phyloP scores from a whole-genome alignment of 176 grass and related monocot genomes.

The Oryza nivara region DNA sequence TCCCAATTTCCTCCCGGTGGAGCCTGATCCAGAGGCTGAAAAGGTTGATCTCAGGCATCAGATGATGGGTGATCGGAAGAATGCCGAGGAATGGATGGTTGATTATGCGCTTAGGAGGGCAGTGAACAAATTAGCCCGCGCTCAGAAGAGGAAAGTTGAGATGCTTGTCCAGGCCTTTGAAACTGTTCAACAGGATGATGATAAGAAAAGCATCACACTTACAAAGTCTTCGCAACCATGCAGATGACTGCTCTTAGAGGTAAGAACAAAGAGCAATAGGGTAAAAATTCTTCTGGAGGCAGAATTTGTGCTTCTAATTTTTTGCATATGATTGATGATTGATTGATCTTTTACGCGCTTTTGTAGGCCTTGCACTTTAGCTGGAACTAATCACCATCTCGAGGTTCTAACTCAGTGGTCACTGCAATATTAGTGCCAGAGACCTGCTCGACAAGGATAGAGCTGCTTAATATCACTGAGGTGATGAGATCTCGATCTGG shows the following conservation, averaged over 20 bases:
- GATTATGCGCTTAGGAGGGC: constrained; percentile 80
- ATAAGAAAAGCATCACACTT: constrained; percentile 28
- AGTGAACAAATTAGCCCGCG: constrained; percentile 62
- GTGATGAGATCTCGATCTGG: constrained; percentile 28
- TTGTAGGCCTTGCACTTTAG: constrained; percentile 19
- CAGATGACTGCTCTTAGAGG: constrained; percentile 35
- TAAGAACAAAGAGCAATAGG: constrained; percentile 27
- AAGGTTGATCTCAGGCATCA: constrained; percentile 84
- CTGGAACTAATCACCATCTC: constrained; percentile 48
- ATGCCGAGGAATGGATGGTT: constrained; percentile 88
- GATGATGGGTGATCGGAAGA: constrained; percentile 62
- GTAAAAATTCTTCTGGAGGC: not conserved
- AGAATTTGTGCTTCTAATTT: not conserved
- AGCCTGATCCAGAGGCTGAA: constrained; percentile 64
- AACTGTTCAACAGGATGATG: constrained; percentile 47
- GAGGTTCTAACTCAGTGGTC: constrained; percentile 48
- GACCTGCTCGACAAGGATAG: constrained; percentile 44
- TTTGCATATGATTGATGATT: not conserved
- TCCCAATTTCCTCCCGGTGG: constrained; percentile 60
- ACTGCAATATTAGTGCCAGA: constrained; percentile 71
- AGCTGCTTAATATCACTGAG: constrained; percentile 26
- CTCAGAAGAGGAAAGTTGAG: constrained; percentile 73
- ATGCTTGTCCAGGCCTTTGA: constrained; percentile 91
- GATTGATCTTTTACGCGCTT: not conserved
- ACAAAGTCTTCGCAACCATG: constrained; percentile 48